phyloP scores from a whole-genome alignment of 257 asterid species.

The Solanum virginianum region DNA sequence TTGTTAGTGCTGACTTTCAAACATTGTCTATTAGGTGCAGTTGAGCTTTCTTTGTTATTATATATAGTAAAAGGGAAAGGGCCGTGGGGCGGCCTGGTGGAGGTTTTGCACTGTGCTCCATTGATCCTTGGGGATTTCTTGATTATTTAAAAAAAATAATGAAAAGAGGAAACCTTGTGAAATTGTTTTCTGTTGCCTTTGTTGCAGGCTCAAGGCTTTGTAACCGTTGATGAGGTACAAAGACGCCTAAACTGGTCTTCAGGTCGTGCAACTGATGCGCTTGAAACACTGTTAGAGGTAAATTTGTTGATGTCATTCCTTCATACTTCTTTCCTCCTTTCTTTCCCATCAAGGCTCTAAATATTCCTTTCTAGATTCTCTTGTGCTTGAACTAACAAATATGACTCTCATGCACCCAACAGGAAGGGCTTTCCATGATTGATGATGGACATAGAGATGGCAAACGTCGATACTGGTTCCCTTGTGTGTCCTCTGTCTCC shows the following conservation, averaged over 20 bases:
- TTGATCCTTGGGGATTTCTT: neutral
- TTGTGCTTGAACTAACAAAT: neutral
- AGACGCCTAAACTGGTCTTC: slow-evolving; percentile 76
- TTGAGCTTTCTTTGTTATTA: neutral
- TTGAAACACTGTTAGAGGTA: slow-evolving; percentile 81
- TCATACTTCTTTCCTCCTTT: neutral
- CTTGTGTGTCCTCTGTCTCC: slow-evolving; percentile 23
- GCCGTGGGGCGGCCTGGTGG: no score
- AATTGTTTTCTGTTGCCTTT: neutral
- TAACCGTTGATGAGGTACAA: slow-evolving; percentile 79
- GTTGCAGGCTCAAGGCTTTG: slow-evolving; percentile 77
- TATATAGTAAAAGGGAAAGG: neutral
- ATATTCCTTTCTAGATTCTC: neutral
- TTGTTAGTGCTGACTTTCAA: neutral
- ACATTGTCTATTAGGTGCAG: neutral
- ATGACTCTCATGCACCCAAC: neutral
- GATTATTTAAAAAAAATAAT: neutral
- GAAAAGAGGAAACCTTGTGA: neutral
- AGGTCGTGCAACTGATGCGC: slow-evolving; percentile 81
- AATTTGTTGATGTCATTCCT: slow-evolving; percentile 9
- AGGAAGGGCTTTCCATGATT: slow-evolving; percentile 12
- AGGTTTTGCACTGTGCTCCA: neutral
- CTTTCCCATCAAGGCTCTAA: neutral
- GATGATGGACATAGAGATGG: slow-evolving; percentile 41
- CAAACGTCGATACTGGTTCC: slow-evolving; percentile 80